Percentiles rank a stretch among this genome's conserved stretches.
Evolutionary conservation across 2,329 filamentous ascomycete species (phyloP).

Genomic region (Fusarium newnesense): DNA sequence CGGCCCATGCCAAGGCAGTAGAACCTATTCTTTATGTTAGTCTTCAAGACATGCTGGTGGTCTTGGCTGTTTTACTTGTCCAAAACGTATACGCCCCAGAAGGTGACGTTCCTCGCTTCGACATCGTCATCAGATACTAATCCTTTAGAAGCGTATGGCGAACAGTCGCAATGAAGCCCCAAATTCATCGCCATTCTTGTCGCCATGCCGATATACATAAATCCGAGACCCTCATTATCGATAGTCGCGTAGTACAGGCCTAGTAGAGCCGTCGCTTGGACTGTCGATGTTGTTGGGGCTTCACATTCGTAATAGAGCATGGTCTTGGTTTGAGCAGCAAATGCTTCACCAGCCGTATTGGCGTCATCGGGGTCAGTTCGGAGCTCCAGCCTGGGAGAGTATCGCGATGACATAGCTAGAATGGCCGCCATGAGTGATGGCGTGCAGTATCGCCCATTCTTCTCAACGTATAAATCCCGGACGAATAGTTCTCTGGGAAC

Average conservation of each 20-base stretch:
- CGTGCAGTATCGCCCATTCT: conserved; percentile 1
- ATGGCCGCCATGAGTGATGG: background rate
- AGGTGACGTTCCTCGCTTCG: conserved; percentile 2
- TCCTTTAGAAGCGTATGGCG: background rate
- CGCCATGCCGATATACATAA: conserved; percentile 11
- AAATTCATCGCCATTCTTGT: conserved; percentile 11
- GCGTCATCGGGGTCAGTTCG: conserved; percentile 1
- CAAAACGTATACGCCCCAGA: conserved; percentile 6
- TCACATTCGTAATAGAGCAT: conserved; percentile 9
- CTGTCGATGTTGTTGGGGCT: background rate
- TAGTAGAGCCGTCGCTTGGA: background rate
- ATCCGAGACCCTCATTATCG: conserved; percentile 6
- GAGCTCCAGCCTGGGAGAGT: background rate
- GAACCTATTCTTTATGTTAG: background rate
- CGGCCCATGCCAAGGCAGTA: conserved; percentile 6
- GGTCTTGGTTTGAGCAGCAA: background rate
- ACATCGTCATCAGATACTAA: background rate
- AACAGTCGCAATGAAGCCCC: conserved; percentile 2
- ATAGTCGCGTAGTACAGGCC: background rate
- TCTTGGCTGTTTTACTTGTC: background rate
- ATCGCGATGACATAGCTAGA: background rate
- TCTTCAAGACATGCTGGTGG: background rate
- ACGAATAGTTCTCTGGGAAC: conserved; percentile 5
- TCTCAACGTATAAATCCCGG: background rate
- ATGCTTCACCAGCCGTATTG: conserved; percentile 3